Evolutionary conservation across 1,139 yeast species (phyloP).

Genomic region (Diutina catenulata): DNA sequence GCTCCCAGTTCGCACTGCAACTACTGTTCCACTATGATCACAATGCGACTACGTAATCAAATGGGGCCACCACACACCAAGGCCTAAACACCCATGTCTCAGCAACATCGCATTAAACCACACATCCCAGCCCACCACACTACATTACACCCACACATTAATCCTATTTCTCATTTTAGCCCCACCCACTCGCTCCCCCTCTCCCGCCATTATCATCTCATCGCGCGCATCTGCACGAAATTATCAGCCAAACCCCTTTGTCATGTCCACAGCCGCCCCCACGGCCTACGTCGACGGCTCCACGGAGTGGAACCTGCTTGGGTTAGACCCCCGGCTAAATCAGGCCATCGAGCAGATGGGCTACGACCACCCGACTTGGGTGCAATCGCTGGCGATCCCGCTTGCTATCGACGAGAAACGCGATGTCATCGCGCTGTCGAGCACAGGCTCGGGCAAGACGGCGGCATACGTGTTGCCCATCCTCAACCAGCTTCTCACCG

Average conservation of each 20-base stretch:
- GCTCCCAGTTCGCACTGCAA: too few relatives aligned
- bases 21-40: too few relatives aligned
- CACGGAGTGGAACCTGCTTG: conserved; percentile 57
- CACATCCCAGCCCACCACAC: too few relatives aligned
- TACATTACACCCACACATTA: too few relatives aligned
- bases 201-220: neutral
- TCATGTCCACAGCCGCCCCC: conserved; percentile 4
- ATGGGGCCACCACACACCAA: too few relatives aligned
- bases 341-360: conserved; percentile 83
- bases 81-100: too few relatives aligned
- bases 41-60: too few relatives aligned
- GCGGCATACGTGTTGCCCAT: conserved; percentile 77
- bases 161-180: too few relatives aligned
- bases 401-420: conserved; percentile 77
- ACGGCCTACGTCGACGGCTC: conserved; percentile 49
- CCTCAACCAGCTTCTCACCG: conserved; percentile 46
- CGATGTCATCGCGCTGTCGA: conserved; percentile 80
- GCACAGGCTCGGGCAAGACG: conserved; percentile 88
- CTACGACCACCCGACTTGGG: conserved; percentile 74
- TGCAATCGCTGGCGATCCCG: conserved; percentile 88
- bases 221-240: neutral
- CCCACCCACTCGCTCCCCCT: too few relatives aligned
- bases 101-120: too few relatives aligned
- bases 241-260: neutral
- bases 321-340: conserved; percentile 65